phyloP scores from a whole-genome alignment of 2,329 filamentous ascomycete species.

The Ambrosiella xylebori region DNA sequence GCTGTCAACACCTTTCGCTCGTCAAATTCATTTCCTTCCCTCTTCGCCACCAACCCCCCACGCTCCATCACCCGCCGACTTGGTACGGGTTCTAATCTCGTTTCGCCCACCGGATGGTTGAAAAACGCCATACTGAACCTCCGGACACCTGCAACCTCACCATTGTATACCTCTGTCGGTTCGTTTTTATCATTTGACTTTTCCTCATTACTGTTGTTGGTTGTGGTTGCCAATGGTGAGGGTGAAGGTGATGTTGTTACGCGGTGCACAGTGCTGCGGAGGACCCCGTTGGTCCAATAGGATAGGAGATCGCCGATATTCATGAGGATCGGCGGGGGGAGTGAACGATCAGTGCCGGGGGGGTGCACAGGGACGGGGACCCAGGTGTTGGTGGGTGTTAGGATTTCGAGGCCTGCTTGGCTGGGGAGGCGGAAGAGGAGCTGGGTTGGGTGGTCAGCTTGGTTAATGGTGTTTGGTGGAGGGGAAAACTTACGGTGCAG shows the following conservation, averaged over 20 bases:
- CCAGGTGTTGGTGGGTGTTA: conserved; percentile 39
- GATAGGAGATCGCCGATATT: conserved; percentile 53
- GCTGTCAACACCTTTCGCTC: conserved; percentile 43
- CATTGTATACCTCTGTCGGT: background rate
- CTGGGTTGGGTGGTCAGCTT: background rate
- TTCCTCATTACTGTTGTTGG: too few relatives aligned
- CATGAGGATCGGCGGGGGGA: conserved; percentile 61
- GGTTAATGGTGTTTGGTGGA: background rate
- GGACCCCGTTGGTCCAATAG: conserved; percentile 80
- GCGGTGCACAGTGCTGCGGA: conserved; percentile 76
- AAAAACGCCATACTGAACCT: conserved; percentile 50
- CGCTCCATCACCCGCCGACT: conserved; percentile 35
- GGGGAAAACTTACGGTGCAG: conserved; percentile 26
- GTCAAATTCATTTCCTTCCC: conserved; percentile 28
- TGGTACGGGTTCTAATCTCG: conserved; percentile 39
- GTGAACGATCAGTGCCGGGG: conserved; percentile 37
- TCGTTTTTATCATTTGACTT: too few relatives aligned
- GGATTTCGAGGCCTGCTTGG: conserved; percentile 75
- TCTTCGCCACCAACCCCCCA: conserved; percentile 18
- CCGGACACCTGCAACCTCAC: conserved; percentile 28
- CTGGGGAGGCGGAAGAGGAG: conserved; percentile 73
- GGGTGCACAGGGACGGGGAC: conserved; percentile 51
- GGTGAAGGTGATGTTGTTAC: conserved; percentile 47
- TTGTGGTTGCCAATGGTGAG: background rate
- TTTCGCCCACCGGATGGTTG: conserved; percentile 42